These are phyloP conservation scores for Entoloma clypeatum DNA, from an alignment of 1,284 basidiomycete species.

Conservation along the genomic window DNA sequence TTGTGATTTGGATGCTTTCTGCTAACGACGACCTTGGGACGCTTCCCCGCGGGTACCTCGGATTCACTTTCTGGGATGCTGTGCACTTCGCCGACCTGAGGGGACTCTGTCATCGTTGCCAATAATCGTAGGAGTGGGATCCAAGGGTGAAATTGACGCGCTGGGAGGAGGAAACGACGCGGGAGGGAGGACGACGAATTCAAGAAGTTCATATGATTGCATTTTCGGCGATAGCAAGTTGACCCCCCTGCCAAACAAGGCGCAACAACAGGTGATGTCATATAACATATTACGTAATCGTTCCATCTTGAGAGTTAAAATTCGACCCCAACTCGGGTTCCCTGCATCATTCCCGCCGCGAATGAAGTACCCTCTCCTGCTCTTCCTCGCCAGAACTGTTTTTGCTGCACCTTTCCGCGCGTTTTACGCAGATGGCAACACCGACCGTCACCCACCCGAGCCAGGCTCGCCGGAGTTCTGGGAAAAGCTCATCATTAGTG, in stretches of 20 bases:
- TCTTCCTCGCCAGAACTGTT: slow-evolving; percentile 10
- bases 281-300: too few relatives aligned
- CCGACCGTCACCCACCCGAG: slow-evolving; percentile 18
- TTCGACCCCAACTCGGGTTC: too few relatives aligned
- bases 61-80: slow-evolving; percentile 24
- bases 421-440: not conserved
- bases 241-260: too few relatives aligned
- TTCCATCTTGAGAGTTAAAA: too few relatives aligned
- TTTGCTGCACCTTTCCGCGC: slow-evolving; percentile 16
- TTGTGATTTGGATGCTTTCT: slow-evolving; percentile 13
- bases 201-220: too few relatives aligned
- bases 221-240: too few relatives aligned
- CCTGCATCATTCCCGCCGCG: too few relatives aligned
- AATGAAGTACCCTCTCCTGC: slow-evolving; percentile 17
- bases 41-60: slow-evolving; percentile 37
- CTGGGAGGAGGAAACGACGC: not conserved
- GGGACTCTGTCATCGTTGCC: slow-evolving; percentile 12
- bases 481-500: slow-evolving; percentile 65
- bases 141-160: not conserved
- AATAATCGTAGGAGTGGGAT: not conserved
- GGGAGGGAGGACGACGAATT: too few relatives aligned
- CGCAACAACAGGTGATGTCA: too few relatives aligned
- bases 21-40: slow-evolving; percentile 33
- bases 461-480: slow-evolving; percentile 50
- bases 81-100: slow-evolving; percentile 24